Conservation (phyloP, 73 alveolate species). For the Durusdinium trenchii region DNA sequence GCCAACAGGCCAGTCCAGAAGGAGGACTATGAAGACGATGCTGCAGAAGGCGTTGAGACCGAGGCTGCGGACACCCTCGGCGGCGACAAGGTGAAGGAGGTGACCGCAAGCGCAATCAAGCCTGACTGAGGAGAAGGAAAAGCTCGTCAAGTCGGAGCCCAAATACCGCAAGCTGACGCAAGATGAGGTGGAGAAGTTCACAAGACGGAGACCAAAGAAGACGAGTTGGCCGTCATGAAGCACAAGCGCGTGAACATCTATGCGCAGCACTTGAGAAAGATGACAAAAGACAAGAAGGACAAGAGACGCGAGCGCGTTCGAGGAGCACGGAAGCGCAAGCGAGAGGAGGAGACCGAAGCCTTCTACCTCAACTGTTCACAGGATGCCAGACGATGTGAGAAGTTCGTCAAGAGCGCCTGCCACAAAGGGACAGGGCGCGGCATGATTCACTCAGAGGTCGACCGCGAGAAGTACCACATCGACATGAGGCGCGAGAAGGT, state of each 20-base stretch:
- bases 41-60: neutral
- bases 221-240: neutral
- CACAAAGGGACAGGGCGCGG: neutral
- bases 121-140: neutral
- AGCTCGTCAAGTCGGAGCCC: neutral
- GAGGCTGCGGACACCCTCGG: neutral
- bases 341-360: no score
- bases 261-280: neutral
- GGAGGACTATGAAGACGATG: neutral
- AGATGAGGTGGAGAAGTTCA: neutral
- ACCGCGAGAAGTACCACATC: neutral
- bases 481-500: neutral
- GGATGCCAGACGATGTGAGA: no score
- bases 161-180: no score
- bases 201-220: neutral
- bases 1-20: conserved; percentile 2
- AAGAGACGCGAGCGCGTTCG: neutral
- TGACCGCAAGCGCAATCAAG: neutral
- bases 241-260: neutral
- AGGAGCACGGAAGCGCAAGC: neutral
- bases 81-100: neutral
- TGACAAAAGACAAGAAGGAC: no score
- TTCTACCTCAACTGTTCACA: neutral
- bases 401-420: no score
- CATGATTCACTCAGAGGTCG: neutral